These are phyloP conservation scores for Sclerotinia subarctica DNA, from an alignment of 2,329 filamentous ascomycete species.

Conservation along the genomic window DNA sequence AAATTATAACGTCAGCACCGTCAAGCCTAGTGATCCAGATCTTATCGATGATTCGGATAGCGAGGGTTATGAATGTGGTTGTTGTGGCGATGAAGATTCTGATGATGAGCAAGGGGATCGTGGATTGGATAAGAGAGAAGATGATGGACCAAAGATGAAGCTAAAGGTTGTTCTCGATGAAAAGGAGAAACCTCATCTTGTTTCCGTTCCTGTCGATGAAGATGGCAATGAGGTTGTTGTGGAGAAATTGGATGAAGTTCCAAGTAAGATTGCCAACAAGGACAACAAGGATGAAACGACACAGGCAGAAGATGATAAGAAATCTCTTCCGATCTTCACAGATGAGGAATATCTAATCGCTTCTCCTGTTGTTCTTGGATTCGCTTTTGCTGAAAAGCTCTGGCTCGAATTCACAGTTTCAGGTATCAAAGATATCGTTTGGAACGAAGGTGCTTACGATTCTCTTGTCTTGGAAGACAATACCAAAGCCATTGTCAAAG, in stretches of 20 bases:
- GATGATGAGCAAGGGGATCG: slow-evolving; percentile 38
- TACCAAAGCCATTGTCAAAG: slow-evolving; percentile 68
- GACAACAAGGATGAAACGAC: slow-evolving; percentile 20
- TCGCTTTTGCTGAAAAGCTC: slow-evolving; percentile 81
- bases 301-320: slow-evolving; percentile 35
- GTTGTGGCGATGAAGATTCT: slow-evolving; percentile 41
- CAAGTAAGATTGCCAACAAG: slow-evolving; percentile 33
- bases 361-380: slow-evolving; percentile 80
- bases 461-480: slow-evolving; percentile 68
- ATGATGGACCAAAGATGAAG: slow-evolving; percentile 40
- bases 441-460: slow-evolving; percentile 80
- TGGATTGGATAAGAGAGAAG: slow-evolving; percentile 26
- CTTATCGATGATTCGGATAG: slow-evolving; percentile 50
- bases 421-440: slow-evolving; percentile 74
- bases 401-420: slow-evolving; percentile 88
- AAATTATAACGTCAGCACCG: slow-evolving; percentile 74
- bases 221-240: slow-evolving; percentile 52
- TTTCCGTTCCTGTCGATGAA: slow-evolving; percentile 54
- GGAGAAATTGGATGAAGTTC: slow-evolving; percentile 57
- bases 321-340: slow-evolving; percentile 55
- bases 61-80: slow-evolving; percentile 43
- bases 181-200: slow-evolving; percentile 49
- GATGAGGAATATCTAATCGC: slow-evolving; percentile 83
- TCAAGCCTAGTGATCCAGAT: slow-evolving; percentile 69
- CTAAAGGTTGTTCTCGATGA: slow-evolving; percentile 43